These are phyloP conservation scores for Lichina pygmaea DNA, from an alignment of 495 filamentous ascomycete genomes.

Conservation along the genomic window DNA sequence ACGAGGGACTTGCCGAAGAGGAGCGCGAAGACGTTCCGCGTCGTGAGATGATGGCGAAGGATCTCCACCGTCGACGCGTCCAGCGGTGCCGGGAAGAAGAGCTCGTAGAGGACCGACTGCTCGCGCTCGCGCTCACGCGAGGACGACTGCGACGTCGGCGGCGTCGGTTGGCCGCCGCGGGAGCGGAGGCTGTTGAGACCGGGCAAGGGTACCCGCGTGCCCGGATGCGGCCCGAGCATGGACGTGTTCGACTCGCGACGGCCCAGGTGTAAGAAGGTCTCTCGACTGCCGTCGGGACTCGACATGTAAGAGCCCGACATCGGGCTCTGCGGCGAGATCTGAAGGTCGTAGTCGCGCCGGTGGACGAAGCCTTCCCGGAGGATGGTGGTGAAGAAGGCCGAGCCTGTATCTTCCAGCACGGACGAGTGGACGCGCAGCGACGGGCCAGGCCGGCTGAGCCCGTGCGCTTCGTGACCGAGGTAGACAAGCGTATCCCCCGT, in stretches of 20 bases:
- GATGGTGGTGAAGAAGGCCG: conserved; percentile 21
- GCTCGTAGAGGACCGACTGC: conserved; percentile 17
- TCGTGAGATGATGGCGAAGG: conserved; percentile 27
- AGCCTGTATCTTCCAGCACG: conserved; percentile 26
- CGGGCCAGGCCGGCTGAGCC: conserved; percentile 17
- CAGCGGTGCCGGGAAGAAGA: conserved; percentile 25
- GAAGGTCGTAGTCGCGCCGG: conserved; percentile 13
- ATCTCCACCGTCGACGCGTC: conserved; percentile 18
- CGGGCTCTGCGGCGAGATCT: conserved; percentile 13
- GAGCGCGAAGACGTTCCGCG: conserved; percentile 36
- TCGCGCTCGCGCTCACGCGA: conserved; percentile 15
- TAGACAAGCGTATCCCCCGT: conserved; percentile 34
- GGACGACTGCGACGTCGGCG: conserved; percentile 13
- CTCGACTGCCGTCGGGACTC: background rate
- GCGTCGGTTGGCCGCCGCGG: conserved; percentile 8
- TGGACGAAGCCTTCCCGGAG: conserved; percentile 24
- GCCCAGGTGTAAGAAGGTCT: background rate
- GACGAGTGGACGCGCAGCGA: conserved; percentile 30
- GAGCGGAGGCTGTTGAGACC: conserved; percentile 10
- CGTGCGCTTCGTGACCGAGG: conserved; percentile 15
- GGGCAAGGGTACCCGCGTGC: background rate
- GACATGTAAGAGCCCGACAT: background rate
- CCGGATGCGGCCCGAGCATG: background rate
- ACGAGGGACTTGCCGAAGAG: conserved; percentile 27
- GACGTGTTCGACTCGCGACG: background rate